These are phyloP conservation scores for Metarhizium robertsii DNA, from an alignment of 2,329 filamentous ascomycete genomes.

Conservation along the genomic window DNA sequence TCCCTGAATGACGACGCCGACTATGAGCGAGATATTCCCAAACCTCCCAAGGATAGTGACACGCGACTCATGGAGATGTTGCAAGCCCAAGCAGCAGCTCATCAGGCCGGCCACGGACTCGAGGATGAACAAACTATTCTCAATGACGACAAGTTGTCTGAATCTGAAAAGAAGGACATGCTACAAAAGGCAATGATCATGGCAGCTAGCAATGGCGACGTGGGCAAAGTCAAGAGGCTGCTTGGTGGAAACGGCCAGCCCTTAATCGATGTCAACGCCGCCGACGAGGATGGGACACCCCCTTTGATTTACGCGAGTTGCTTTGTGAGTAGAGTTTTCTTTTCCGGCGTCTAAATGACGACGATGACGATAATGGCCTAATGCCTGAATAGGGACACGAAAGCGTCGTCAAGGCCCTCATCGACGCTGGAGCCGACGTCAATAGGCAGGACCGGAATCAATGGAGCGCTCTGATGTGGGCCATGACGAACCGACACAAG, in stretches of 20 bases:
- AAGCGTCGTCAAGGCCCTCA: constrained; percentile 71
- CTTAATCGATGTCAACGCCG: constrained; percentile 75
- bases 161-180: constrained; percentile 67
- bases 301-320: constrained; percentile 96
- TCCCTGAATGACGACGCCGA: constrained; percentile 67
- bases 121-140: constrained; percentile 75
- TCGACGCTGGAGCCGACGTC: constrained; percentile 79
- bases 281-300: constrained; percentile 92
- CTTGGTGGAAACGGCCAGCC: constrained; percentile 63
- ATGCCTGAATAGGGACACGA: constrained; percentile 61
- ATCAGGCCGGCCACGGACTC: constrained; percentile 62
- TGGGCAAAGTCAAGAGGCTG: constrained; percentile 68
- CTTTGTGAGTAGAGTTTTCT: constrained; percentile 54
- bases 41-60: constrained; percentile 64
- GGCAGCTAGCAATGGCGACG: constrained; percentile 93
- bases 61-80: constrained; percentile 90
- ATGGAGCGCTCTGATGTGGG: constrained; percentile 99
- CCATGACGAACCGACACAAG: constrained; percentile 97
- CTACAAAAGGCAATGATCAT: constrained; percentile 87
- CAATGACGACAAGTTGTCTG: constrained; percentile 61
- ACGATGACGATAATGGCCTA: background rate
- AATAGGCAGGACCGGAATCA: constrained; percentile 93
- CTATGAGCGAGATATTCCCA: constrained; percentile 51
- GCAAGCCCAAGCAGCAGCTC: constrained; percentile 78
- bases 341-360: constrained; percentile 4